Evolutionary conservation across 768 basidiomycete species (phyloP).

Genomic region (Calocybe cyanea): DNA sequence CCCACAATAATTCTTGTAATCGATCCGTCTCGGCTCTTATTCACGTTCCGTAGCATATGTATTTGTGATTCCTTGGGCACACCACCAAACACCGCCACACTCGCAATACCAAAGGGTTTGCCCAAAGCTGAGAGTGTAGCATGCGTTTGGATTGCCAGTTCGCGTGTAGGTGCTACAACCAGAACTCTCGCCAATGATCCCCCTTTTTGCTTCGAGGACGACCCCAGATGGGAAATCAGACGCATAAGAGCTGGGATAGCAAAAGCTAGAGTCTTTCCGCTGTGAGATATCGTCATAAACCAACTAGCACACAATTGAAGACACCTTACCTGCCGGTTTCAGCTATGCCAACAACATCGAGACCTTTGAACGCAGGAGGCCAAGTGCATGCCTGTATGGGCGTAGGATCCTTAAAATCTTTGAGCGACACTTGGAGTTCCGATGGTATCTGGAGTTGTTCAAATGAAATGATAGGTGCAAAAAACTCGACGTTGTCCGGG

Average conservation of each 20-base stretch:
- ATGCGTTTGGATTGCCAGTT: slow-evolving; percentile 94
- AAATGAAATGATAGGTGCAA: slow-evolving; percentile 73
- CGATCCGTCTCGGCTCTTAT: slow-evolving; percentile 43
- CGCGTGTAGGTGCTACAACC: slow-evolving; percentile 92
- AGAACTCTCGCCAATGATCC: slow-evolving; percentile 54
- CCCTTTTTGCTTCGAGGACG: slow-evolving; percentile 24
- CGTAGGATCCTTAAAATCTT: slow-evolving; percentile 80
- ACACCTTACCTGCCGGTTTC: slow-evolving; percentile 85
- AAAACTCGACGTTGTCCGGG: slow-evolving; percentile 37
- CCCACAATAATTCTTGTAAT: slow-evolving; percentile 83
- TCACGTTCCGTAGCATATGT: slow-evolving; percentile 54
- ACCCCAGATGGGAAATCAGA: slow-evolving; percentile 41
- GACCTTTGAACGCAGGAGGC: slow-evolving; percentile 78
- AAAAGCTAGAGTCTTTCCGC: slow-evolving; percentile 96
- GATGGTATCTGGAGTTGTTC: slow-evolving; percentile 63
- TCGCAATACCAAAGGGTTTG: slow-evolving; percentile 67
- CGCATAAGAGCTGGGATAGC: slow-evolving; percentile 84
- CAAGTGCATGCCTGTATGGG: slow-evolving; percentile 96
- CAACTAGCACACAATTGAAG: not conserved
- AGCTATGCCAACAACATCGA: slow-evolving; percentile 93
- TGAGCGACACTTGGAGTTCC: slow-evolving; percentile 59
- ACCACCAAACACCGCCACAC: slow-evolving; percentile 93
- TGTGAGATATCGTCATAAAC: slow-evolving; percentile 23
- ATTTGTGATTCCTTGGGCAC: slow-evolving; percentile 86
- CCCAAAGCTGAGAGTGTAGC: slow-evolving; percentile 75